Base-by-base conservation (phyloP, 768 basidiomycete genomes). In the Russula earlei region DNA sequence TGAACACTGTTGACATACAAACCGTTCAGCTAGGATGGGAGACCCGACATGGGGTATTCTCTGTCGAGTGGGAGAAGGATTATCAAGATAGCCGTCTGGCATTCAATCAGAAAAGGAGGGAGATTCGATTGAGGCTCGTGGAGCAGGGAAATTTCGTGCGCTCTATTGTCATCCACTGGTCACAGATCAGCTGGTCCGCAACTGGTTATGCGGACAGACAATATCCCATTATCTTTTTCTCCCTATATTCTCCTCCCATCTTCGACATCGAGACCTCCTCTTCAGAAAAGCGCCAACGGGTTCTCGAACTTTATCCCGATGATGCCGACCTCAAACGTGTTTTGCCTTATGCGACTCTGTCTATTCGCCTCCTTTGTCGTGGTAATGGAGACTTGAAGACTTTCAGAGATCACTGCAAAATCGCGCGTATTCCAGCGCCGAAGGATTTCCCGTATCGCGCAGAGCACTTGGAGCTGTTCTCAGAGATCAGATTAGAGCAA, bases 11-110 rank as follows among this genome's bases (percentile, higher is more conserved):
- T 24, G 52, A 61, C 7, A 62, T 82, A 47, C 57, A 56, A 4
- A 63, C 67, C 4, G 58, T 85, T 25, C 82, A 83, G 60, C 82
- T 83, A 59, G 78, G 80, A 14, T 82, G 81, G 82, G 70, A 74
- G 62, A 83, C 82, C 56, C 73, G 81, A n/a, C 81, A 82, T 62
- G 65, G 69, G 5, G 71, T 74, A 0, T 75, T 79, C 56, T 87
- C 84, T 17, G 66, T 78, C 42, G 83, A 85, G 66, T 81, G 77
- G 74, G 79, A 81, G 67, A 67, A 70, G 24, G 11, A 40, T 7
- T 69, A 67, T 45, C 40, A 43, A 42, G 36, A 52, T 24, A 70
- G 72, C n/a, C 24, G 40, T 14, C 60, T 82, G 27, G 47, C 48
- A 34, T 80, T 67, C 55, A 57, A 72, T 46, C 63, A 70, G 1